Base-by-base conservation (phyloP, 257 asterid genomes). In the Nemophila menziesii region DNA sequence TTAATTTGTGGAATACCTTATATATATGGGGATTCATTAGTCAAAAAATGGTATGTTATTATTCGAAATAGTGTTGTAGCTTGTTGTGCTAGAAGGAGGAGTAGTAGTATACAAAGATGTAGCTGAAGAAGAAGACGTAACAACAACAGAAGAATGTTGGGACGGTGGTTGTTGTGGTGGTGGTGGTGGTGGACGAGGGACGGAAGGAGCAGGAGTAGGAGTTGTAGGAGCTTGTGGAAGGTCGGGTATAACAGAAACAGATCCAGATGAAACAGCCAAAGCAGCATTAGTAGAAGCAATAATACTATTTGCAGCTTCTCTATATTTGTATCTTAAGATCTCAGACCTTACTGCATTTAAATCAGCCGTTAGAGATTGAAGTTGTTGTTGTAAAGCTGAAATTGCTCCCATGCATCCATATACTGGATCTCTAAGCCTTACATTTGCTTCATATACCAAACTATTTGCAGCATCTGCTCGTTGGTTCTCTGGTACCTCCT, bases 351-450 rank as follows among this genome's bases (percentile, higher is more conserved):
- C 74, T 3, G 82, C 80, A 48, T 69, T 76, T 33, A 81, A 80
- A n/a, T 85, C 93, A 4, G 77, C 77, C 52, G 80, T 92, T 13
- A 85, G 51, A 29, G 68, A 21, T 50, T 85, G 93, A 39, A 81
- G 57, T 48, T 86, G 86, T 26, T 78, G 96, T 40, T 81, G 96
- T 46, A 86, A 57, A 15, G 92, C 65, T 0, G 92, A 86, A 13
- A 86, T 77, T 6, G 89, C 96, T 16, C 93, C 96, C 96, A 81
- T 86, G 89, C 93, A 81, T 34, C 96, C 96, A 16, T 86, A 86
- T 0, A 86, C 83, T 0, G 96, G 96, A 66, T 86, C 93, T 17
- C 92, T 55, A 5, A 86, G 74, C 67, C 96, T 64, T 48, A 81
- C 89, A 22, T 86, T 86, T 14, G 96, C 96, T 58, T 86, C 96